Evolutionary conservation across 2,329 filamentous ascomycete genomes (phyloP).

Genomic region (Paraphoma sp.): DNA sequence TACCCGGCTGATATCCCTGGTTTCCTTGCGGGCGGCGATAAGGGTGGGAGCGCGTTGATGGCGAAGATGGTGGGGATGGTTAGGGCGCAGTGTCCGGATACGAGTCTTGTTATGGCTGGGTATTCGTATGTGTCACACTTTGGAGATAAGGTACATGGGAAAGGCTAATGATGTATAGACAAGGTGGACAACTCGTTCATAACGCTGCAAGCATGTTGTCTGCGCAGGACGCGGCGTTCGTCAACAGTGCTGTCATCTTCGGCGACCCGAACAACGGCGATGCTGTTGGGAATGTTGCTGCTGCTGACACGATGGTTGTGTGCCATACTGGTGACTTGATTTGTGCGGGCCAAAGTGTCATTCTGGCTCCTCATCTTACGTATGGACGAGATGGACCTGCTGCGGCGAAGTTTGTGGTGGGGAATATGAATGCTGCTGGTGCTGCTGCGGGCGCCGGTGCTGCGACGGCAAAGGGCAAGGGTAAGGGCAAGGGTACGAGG

Average conservation of each 20-base stretch:
- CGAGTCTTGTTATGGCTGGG: constrained; percentile 56
- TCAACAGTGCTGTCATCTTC: constrained; percentile 43
- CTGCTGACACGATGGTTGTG: constrained; percentile 40
- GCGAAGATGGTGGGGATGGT: constrained; percentile 50
- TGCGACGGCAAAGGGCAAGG: not conserved
- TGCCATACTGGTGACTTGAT: constrained; percentile 46
- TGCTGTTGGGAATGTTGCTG: constrained; percentile 39
- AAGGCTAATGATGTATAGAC: constrained; percentile 22
- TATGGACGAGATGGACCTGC: constrained; percentile 39
- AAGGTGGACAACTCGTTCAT: constrained; percentile 54
- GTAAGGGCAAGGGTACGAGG: not conserved
- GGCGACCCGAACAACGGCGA: constrained; percentile 47
- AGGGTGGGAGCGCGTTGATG: constrained; percentile 54
- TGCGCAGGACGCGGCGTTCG: constrained; percentile 28
- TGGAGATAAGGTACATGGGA: not conserved
- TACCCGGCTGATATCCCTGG: constrained; percentile 58
- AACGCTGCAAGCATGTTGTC: constrained; percentile 49
- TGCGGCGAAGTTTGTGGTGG: constrained; percentile 41
- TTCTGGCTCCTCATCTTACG: constrained; percentile 44
- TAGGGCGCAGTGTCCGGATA: constrained; percentile 52
- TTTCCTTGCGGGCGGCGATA: constrained; percentile 57
- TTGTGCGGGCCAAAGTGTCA: constrained; percentile 36
- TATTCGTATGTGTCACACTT: constrained; percentile 52
- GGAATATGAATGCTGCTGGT: constrained; percentile 12
- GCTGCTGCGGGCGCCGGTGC: not conserved